A percentile compares a stretch with the other conserved stretches of the same genome.
These are phyloP conservation scores for Colletotrichum sp. DNA, from an alignment of 2,329 filamentous ascomycete species.

Conservation along the genomic window DNA sequence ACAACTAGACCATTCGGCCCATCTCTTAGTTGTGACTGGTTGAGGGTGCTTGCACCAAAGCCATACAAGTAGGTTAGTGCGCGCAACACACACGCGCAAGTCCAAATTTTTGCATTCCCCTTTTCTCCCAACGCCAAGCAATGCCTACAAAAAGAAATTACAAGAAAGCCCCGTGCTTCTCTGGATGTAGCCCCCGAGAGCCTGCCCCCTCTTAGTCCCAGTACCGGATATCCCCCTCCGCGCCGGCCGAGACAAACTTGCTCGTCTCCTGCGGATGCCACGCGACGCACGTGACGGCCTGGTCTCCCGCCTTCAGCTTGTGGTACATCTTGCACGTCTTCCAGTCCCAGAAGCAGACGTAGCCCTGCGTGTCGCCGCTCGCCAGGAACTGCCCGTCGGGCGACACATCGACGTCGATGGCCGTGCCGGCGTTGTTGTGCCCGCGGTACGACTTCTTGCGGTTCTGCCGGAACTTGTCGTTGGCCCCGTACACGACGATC, in stretches of 20 bases:
- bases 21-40: not conserved
- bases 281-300: slow-evolving; percentile 82
- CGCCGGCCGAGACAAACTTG: slow-evolving; percentile 88
- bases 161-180: not conserved
- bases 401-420: slow-evolving; percentile 85
- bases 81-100: not conserved
- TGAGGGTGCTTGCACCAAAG: not conserved
- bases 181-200: not conserved
- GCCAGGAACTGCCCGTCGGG: slow-evolving; percentile 92
- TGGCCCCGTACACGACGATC: slow-evolving; percentile 92
- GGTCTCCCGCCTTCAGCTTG: slow-evolving; percentile 86
- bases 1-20: not conserved
- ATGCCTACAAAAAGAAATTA: slow-evolving; percentile 14
- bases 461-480: slow-evolving; percentile 96
- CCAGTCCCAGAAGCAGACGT: slow-evolving; percentile 98
- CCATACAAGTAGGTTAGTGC: not conserved
- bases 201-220: slow-evolving; percentile 72
- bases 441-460: slow-evolving; percentile 95
- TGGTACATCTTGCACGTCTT: slow-evolving; percentile 99
- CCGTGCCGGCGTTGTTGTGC: slow-evolving; percentile 94
- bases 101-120: not conserved
- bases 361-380: slow-evolving; percentile 86
- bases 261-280: slow-evolving; percentile 99
- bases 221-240: slow-evolving; percentile 88
- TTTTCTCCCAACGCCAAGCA: slow-evolving; percentile 18